Base-by-base conservation (phyloP, 1,139 yeast genomes). In the Scheffersomyces parashehatae region DNA sequence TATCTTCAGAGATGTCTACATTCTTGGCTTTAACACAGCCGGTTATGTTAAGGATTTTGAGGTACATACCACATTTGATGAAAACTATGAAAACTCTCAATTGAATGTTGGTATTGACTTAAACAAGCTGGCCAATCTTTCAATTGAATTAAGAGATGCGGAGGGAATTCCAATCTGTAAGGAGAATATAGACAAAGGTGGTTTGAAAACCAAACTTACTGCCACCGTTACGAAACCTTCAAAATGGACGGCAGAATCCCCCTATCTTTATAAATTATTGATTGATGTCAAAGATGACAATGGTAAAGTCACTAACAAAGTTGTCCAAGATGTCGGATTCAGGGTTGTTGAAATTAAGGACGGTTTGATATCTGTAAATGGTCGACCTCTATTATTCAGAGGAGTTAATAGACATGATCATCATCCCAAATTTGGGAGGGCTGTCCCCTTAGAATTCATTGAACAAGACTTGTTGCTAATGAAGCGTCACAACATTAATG, bases 381-480 rank as follows among this genome's bases (percentile, higher is more conserved):
- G 65, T 16, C 47, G 38, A 30, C 55, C 64, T 1, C 51, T 67
- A 31, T 48, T 61, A 34, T 39, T 67, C 29, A 53, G 60, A 31
- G 72, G 72, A 7, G 59, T 56, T 16, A 67, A 67, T 43, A 54
- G 70, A 14, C 72, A 67, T 44, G 72, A 67, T 35, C 61, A 66
- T 45, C 64, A 67, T 40, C 59, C 65, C 2, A 40, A 44, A 10
- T 49, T 44, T 36, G 72, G 72, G n/a, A 55, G 72, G 14, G 68
- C 72, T 0, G 60, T 67, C 9, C 60, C 67, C 5, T 46, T 54
- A 4, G 64, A 61, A 11, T 67, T 55, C 47, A 52, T 65, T 28
- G 52, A 54, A 38, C 47, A 55, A 11, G 72, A 67, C 46, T 48
- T 67, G 38, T 29, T 46, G 31, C 42, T 62, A 6, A 67, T 67